Percentiles rank a stretch among this genome's conserved stretches.
Conservation (phyloP, 2,329 filamentous ascomycete genomes). For the Akanthomyces uredinophilus region DNA sequence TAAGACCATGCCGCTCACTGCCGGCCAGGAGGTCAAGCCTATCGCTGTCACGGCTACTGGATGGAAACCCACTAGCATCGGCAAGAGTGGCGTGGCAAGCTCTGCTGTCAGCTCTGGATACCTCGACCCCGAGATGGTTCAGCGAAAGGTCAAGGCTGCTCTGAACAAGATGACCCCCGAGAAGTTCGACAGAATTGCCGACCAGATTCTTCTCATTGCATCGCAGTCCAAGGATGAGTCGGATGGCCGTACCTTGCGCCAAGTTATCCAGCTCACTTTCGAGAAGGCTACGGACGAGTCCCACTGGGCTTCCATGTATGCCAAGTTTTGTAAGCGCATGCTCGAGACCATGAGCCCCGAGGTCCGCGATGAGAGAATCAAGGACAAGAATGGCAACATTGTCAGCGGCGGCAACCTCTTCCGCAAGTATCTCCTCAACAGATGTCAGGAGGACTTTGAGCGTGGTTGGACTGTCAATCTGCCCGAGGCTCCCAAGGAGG, state of each 20-base stretch:
- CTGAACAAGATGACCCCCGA: conserved; percentile 99
- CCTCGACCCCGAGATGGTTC: conserved; percentile 86
- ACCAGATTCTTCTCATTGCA: conserved; percentile 88
- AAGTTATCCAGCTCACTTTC: conserved; percentile 98
- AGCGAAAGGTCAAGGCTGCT: conserved; percentile 96
- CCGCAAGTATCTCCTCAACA: conserved; percentile 97
- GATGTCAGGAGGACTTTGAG: conserved; percentile 98
- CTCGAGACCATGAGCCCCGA: conserved; percentile 90
- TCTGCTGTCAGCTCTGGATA: conserved; percentile 45
- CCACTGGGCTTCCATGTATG: conserved; percentile 98
- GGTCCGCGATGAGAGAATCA: conserved; percentile 91
- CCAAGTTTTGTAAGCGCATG: conserved; percentile 97
- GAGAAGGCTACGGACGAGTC: conserved; percentile 98
- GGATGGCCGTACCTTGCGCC: conserved; percentile 88
- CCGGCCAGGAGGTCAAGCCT: conserved; percentile 73
- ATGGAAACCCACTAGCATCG: conserved; percentile 82
- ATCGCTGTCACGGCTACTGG: conserved; percentile 68
- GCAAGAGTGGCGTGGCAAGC: conserved; percentile 34
- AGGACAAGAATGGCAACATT: conserved; percentile 81
- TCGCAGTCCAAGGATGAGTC: conserved; percentile 92
- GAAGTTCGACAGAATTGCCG: conserved; percentile 94
- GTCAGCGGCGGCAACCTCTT: conserved; percentile 92
- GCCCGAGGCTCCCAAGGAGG: conserved; percentile 66
- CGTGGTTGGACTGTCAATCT: conserved; percentile 92
- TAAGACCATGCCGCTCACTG: conserved; percentile 88